Evolutionary conservation across 176 grass and related monocot genomes (phyloP), one percentile per base, ranked within the genome.

Genomic region (Urochloa ruziziensis): DNA sequence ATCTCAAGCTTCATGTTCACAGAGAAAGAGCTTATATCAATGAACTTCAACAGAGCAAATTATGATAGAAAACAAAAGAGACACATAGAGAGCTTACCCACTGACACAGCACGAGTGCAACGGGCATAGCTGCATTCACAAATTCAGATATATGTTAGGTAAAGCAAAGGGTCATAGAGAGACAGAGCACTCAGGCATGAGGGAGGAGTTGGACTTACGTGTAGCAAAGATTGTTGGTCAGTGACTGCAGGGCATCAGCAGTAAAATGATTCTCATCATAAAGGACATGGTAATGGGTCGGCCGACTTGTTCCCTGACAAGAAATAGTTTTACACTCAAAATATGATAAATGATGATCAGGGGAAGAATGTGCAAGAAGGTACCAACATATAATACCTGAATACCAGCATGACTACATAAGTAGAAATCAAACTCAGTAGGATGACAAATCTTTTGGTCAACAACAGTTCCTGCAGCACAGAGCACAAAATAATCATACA

Each of bases 401-500:
- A 94, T 98, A 48, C 92, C 95, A 80, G 95, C 92, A 93, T 98
- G 95, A 48, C 92, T 98, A 52, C 95, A 98, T 13, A 98, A 77
- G 81, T 93, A 94, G 78, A 98, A 98, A 62, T 98, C 88, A 63
- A 98, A 97, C 62, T 97, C 90, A 0, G 82, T 94, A 12, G 95
- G 95, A 86, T 97, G 92, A 57, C 95, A 97, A 68, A 97, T 97
- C 40, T 58, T 51, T 40, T 74, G 89, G 72, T 97, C 92, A n/a
- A 92, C 90, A 7, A 97, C 92, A 43, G 95, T 97, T 80, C 95
- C 95, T 97, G 72, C 62, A 75, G 17, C 17, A 74, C 23, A 79
- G 15, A 37, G 33, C 24, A 4, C 62, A 34, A 77, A 67, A 39
- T 25, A 54, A 30, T 57, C n/a, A n/a, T n/a, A n/a, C n/a, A n/a